phyloP scores from a whole-genome alignment of 2,329 filamentous ascomycete genomes.

The Waltergamsia citrina region DNA sequence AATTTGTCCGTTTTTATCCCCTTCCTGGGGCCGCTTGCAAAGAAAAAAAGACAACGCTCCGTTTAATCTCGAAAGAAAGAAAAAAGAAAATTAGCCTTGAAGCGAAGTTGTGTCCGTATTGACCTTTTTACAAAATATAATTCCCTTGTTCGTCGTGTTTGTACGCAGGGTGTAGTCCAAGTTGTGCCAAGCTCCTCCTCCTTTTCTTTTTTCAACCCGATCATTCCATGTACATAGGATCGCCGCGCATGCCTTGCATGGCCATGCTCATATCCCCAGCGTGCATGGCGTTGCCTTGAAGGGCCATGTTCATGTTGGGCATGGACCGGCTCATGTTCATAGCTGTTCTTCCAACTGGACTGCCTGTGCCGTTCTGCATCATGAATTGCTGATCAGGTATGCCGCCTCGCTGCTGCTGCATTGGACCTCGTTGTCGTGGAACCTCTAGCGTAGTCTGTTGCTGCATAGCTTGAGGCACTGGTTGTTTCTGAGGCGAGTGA shows the following conservation, averaged over 20 bases:
- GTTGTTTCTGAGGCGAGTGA: slow-evolving; percentile 4
- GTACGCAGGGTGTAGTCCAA: no score
- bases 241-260: slow-evolving; percentile 34
- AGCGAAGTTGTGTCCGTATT: no score
- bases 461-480: slow-evolving; percentile 26
- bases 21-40: not conserved
- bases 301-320: slow-evolving; percentile 33
- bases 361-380: slow-evolving; percentile 28
- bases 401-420: slow-evolving; percentile 18
- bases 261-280: slow-evolving; percentile 32
- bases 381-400: slow-evolving; percentile 25
- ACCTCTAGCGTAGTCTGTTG: slow-evolving; percentile 33
- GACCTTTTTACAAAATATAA: no score
- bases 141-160: no score
- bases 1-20: not conserved
- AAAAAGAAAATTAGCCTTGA: not conserved
- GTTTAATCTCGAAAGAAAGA: no score
- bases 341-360: slow-evolving; percentile 21
- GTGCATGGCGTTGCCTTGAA: slow-evolving; percentile 29
- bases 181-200: no score
- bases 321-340: slow-evolving; percentile 34
- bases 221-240: slow-evolving; percentile 44
- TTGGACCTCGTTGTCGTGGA: slow-evolving; percentile 26
- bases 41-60: no score
- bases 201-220: not conserved